Evolutionary conservation across 1,139 yeast genomes (phyloP), one percentile per base, ranked within the genome.

Genomic region (Sugiyamaella grinbergsii): DNA sequence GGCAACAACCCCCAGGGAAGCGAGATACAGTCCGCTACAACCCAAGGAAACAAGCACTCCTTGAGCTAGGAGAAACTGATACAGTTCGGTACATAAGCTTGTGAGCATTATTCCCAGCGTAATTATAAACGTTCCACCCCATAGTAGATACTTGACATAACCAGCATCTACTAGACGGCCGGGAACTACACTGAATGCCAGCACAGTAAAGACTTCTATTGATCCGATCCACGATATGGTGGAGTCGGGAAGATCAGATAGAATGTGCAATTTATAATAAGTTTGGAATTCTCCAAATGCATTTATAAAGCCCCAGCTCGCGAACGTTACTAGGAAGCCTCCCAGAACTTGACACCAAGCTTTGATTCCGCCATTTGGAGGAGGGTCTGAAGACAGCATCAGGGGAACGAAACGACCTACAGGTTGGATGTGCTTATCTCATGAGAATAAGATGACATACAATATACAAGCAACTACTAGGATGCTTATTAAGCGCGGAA

Each of bases 201-300:
- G 61, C 8, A 81, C 73, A 3, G 56, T 42, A 31, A 58, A 54
- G 5, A 62, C 65, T 43, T 62, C 62, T 19, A 61, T 45, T 2
- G 62, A 58, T n/a, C 61, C 62, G 16, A 62, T 58, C 64, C 64
- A 61, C 10, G 64, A 58, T 26, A 62, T 54, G 19, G 61, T 50
- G 16, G 62, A 61, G 18, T 58, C 54, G 7, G 77, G 62, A 1
- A 68, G 66, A 32, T 70, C 59, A 1, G 66, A 63, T 40, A 81
- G 69, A 52, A 79, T 79, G 51, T 78, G 73, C 5, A 66, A 62
- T 4, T 77, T 63, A 20, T 82, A 75, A 58, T 82, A 82, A 1
- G 81, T 74, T 62, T 82, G 84, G 50, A 81, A 78, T 2, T 81
- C 83, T 47, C 88, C 88, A 47, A 78, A 70, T 1, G 83, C 67